Percentiles rank a stretch among this genome's conserved stretches.
Conservation (phyloP, 1,284 basidiomycete genomes). For the Phlebopus sp. region DNA sequence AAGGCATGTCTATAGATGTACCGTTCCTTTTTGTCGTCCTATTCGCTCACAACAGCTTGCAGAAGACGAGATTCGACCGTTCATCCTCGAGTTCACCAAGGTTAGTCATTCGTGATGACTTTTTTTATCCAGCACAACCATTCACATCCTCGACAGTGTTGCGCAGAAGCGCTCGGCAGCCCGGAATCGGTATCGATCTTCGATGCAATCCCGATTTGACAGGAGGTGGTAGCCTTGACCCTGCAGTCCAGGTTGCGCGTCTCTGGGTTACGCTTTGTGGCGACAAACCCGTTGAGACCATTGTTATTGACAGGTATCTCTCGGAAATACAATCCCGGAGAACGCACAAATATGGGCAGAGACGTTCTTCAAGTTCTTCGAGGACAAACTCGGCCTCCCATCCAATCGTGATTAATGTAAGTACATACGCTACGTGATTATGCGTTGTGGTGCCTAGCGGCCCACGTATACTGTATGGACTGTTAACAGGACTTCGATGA, state of each 20-base stretch:
- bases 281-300: not conserved
- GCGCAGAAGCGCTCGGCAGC: conserved; percentile 41
- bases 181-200: conserved; percentile 53
- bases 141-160: conserved; percentile 29
- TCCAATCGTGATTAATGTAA: conserved; percentile 49
- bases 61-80: conserved; percentile 1
- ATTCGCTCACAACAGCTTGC: not conserved
- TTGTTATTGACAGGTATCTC: conserved; percentile 39
- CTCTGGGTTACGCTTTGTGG: not conserved
- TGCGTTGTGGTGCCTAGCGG: too few relatives aligned
- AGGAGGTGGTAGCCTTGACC: conserved; percentile 55
- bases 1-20: conserved; percentile 35
- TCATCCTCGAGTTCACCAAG: conserved; percentile 9
- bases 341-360: conserved; percentile 52
- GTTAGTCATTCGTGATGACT: not conserved
- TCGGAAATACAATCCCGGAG: conserved; percentile 52
- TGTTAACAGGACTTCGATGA: conserved; percentile 8
- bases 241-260: conserved; percentile 48
- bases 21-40: not conserved
- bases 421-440: too few relatives aligned
- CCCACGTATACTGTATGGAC: too few relatives aligned
- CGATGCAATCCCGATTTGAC: conserved; percentile 54
- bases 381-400: conserved; percentile 46
- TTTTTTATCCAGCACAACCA: too few relatives aligned
- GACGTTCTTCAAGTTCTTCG: conserved; percentile 35